Conservation (phyloP, 2,329 filamentous ascomycete genomes). For the Aspergillus aculeatinus region DNA sequence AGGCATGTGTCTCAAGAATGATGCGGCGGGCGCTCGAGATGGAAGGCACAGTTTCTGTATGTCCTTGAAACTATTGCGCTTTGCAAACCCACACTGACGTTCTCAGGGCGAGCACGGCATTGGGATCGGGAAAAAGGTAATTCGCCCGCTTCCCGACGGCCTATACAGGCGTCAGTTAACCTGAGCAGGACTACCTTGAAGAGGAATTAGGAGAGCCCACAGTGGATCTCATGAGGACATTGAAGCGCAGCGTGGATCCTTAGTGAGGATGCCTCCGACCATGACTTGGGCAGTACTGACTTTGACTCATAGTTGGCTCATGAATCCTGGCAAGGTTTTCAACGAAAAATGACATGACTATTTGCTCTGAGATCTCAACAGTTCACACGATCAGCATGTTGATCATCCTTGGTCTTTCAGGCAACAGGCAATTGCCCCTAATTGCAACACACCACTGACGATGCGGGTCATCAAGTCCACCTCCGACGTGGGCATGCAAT, state of each 20-base stretch:
- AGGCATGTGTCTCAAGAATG: constrained; percentile 79
- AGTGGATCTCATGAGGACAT: not conserved
- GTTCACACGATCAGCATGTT: too few relatives aligned
- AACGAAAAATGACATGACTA: not conserved
- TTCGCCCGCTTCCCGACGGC: too few relatives aligned
- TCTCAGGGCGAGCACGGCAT: constrained; percentile 71
- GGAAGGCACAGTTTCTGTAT: constrained; percentile 77
- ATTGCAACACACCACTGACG: too few relatives aligned
- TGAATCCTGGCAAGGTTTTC: constrained; percentile 6
- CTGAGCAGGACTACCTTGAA: not conserved
- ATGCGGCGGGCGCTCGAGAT: constrained; percentile 80
- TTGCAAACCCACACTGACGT: not conserved
- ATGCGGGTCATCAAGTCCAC: not conserved
- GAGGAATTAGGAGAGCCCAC: not conserved
- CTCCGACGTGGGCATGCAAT: not conserved
- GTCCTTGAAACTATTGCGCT: not conserved
- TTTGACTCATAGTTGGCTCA: not conserved
- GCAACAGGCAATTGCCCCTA: too few relatives aligned
- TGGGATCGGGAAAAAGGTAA: constrained; percentile 75
- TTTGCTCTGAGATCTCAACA: too few relatives aligned
- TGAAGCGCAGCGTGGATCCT: constrained; percentile 4
- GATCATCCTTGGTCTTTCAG: too few relatives aligned
- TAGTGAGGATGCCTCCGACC: not conserved
- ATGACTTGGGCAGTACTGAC: not conserved
- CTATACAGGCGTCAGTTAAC: not conserved